Percentiles rank a stretch among this genome's conserved stretches.
Evolutionary conservation across 163 green algal genomes (phyloP).

Genomic region (Scenedesmus sp.): DNA sequence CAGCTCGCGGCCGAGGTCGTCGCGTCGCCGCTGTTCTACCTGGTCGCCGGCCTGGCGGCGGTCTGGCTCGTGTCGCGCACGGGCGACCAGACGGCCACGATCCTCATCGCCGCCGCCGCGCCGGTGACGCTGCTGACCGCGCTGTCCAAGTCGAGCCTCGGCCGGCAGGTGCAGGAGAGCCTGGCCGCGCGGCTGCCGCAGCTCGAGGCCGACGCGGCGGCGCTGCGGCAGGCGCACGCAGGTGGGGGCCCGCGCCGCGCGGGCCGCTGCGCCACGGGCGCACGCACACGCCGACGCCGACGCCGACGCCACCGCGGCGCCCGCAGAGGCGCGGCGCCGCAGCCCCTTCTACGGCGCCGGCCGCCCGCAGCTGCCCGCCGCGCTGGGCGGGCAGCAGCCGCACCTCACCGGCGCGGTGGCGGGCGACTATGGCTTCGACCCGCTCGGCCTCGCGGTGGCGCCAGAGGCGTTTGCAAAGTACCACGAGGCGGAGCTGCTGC

Average conservation of each 20-base stretch:
- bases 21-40: constrained; percentile 60
- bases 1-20: constrained; percentile 58
- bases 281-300: no score
- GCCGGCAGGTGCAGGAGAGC: constrained; percentile 64
- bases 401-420: constrained; percentile 58
- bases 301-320: not conserved
- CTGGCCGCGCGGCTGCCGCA: constrained; percentile 61
- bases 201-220: constrained; percentile 59
- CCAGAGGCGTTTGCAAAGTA: constrained; percentile 39
- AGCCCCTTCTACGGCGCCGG: constrained; percentile 54
- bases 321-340: constrained; percentile 38
- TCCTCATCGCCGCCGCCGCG: constrained; percentile 63
- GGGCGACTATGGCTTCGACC: constrained; percentile 76
- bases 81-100: constrained; percentile 54
- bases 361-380: constrained; percentile 52
- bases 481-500: constrained; percentile 69
- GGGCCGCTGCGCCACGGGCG: not conserved
- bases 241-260: constrained; percentile 1
- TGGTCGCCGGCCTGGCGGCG: constrained; percentile 50
- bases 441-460: constrained; percentile 52
- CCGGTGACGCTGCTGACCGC: constrained; percentile 68
- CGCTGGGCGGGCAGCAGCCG: constrained; percentile 45
- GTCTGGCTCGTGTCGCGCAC: constrained; percentile 59
- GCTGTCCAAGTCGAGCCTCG: constrained; percentile 68
- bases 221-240: constrained; percentile 41